Conservation (phyloP, 2,329 filamentous ascomycete genomes). For the Exophiala aquamarina region DNA sequence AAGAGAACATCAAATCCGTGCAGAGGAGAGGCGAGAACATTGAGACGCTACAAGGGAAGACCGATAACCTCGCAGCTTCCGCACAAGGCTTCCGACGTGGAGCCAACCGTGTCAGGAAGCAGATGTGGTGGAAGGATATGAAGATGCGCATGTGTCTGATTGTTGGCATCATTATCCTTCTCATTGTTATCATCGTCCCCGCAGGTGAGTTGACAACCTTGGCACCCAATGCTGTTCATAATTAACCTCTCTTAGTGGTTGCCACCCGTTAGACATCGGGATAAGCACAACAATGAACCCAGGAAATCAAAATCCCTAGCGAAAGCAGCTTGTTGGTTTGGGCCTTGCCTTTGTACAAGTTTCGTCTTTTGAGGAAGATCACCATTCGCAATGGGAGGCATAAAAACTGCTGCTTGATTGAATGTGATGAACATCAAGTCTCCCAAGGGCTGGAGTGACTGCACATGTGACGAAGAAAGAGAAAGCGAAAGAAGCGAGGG, state of each 20-base stretch:
- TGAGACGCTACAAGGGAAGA: constrained; percentile 89
- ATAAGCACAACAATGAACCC: background rate
- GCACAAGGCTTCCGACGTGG: constrained; percentile 95
- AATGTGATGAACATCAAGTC: constrained; percentile 15
- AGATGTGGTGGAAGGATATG: constrained; percentile 99
- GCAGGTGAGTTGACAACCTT: constrained; percentile 62
- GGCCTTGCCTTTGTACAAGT: constrained; percentile 15
- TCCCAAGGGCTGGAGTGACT: constrained; percentile 12
- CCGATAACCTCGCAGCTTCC: constrained; percentile 84
- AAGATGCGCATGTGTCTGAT: constrained; percentile 99
- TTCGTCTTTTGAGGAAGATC: background rate
- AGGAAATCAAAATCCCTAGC: constrained; percentile 9
- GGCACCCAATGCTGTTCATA: background rate
- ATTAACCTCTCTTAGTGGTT: constrained; percentile 20
- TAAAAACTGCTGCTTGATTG: constrained; percentile 3
- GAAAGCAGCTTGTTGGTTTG: constrained; percentile 12
- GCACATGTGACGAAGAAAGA: constrained; percentile 13
- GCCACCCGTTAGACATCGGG: constrained; percentile 17
- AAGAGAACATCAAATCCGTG: constrained; percentile 96
- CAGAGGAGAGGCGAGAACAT: constrained; percentile 88
- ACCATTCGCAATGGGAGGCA: background rate
- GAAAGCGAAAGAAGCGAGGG: background rate
- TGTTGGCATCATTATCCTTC: constrained; percentile 82
- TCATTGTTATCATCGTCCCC: constrained; percentile 92
- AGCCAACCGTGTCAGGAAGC: constrained; percentile 91